Conservation (phyloP, 352 stramenopile species). For the Globisporangium middletonii region DNA sequence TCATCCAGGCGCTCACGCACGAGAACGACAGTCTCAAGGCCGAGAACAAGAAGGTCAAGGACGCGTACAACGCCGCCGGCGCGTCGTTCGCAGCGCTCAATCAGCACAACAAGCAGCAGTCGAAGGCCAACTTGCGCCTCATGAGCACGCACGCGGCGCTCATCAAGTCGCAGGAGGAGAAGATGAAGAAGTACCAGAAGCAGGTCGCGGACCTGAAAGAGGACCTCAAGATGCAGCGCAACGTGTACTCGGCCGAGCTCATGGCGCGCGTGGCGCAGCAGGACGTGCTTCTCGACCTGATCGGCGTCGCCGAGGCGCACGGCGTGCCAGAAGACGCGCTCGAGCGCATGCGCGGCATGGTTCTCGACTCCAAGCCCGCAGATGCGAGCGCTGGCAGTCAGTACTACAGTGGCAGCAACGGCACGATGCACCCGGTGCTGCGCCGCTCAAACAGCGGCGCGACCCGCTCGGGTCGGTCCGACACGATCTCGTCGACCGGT, state of each 20-base stretch:
- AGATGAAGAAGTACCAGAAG: constrained; percentile 89
- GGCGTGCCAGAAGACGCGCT: constrained; percentile 40
- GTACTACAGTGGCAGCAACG: not conserved
- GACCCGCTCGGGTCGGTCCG: constrained; percentile 40
- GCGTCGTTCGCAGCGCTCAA: constrained; percentile 90
- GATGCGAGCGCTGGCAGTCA: constrained; percentile 12
- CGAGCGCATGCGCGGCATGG: constrained; percentile 44
- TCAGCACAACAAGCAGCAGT: constrained; percentile 93
- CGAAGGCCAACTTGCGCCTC: constrained; percentile 88
- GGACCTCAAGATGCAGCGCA: constrained; percentile 74
- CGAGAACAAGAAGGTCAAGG: constrained; percentile 89
- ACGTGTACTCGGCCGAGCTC: constrained; percentile 72
- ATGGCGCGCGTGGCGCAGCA: constrained; percentile 64
- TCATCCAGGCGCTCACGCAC: constrained; percentile 52
- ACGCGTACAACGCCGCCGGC: constrained; percentile 90
- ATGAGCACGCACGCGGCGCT: constrained; percentile 82
- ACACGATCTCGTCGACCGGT: constrained; percentile 55
- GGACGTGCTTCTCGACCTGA: constrained; percentile 36
- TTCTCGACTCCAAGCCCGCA: constrained; percentile 32
- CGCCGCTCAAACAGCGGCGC: constrained; percentile 14
- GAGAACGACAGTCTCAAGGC: constrained; percentile 83
- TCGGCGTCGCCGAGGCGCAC: constrained; percentile 48
- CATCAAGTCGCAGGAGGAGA: constrained; percentile 86
- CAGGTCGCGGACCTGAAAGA: constrained; percentile 79
- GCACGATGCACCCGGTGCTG: constrained; percentile 8